These are phyloP conservation scores for Geosmithia flava DNA, from an alignment of 2,329 filamentous ascomycete species.

Conservation along the genomic window DNA sequence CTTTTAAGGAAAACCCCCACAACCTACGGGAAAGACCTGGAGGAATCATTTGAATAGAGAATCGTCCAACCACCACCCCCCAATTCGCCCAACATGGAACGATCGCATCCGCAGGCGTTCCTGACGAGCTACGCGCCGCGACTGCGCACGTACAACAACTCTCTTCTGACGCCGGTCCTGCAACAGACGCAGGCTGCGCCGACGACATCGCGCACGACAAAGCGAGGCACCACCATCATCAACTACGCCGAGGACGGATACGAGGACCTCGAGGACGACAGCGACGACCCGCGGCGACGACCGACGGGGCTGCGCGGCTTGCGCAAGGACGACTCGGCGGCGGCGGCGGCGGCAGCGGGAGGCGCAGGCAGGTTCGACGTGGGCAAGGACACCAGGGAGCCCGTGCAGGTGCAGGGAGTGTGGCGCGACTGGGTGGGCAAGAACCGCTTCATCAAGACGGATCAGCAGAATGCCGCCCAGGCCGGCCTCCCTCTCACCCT, in stretches of 20 bases:
- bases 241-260: slow-evolving; percentile 97
- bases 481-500: slow-evolving; percentile 76
- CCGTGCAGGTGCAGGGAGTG: slow-evolving; percentile 78
- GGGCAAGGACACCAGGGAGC: slow-evolving; percentile 67
- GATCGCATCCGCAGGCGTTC: slow-evolving; percentile 64
- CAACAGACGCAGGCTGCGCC: slow-evolving; percentile 51
- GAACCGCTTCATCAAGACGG: slow-evolving; percentile 38
- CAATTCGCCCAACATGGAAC: slow-evolving; percentile 29
- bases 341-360: slow-evolving; percentile 7
- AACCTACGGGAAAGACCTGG: no score
- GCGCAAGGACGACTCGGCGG: slow-evolving; percentile 59
- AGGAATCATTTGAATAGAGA: no score
- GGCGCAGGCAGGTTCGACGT: slow-evolving; percentile 40
- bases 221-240: slow-evolving; percentile 90
- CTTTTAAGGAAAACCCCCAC: no score
- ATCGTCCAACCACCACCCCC: neutral
- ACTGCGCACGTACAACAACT: slow-evolving; percentile 82
- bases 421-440: slow-evolving; percentile 86
- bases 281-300: slow-evolving; percentile 63
- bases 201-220: slow-evolving; percentile 72
- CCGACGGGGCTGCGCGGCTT: slow-evolving; percentile 76
- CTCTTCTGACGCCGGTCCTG: slow-evolving; percentile 74
- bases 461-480: slow-evolving; percentile 49
- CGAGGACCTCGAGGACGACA: slow-evolving; percentile 65
- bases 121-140: slow-evolving; percentile 86